phyloP scores from a whole-genome alignment of 306 rosid genomes.

The Vigna trinervia region DNA sequence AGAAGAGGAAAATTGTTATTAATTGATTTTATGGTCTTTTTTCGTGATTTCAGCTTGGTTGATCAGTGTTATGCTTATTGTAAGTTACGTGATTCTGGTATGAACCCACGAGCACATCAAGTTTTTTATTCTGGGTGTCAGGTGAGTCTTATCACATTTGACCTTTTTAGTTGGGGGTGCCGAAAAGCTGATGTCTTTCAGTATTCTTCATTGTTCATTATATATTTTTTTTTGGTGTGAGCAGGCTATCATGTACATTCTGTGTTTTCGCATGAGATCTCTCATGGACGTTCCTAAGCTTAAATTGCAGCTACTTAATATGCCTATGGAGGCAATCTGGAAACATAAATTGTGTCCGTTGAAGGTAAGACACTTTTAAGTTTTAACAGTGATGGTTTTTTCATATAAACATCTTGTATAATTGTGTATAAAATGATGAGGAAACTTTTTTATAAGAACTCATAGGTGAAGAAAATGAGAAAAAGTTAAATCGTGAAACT shows the following conservation, averaged over 20 bases:
- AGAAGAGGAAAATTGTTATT: neutral
- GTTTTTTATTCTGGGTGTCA: constrained; percentile 89
- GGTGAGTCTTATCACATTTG: constrained; percentile 51
- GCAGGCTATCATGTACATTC: constrained; percentile 83
- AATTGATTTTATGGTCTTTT: constrained; percentile 29
- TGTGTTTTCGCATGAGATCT: constrained; percentile 85
- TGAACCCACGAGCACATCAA: constrained; percentile 71
- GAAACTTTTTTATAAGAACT: too few relatives aligned
- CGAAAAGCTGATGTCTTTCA: neutral
- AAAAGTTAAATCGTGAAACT: too few relatives aligned
- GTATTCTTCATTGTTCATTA: constrained; percentile 10
- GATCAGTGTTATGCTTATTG: constrained; percentile 71
- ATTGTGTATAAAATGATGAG: neutral
- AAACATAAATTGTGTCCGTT: constrained; percentile 68
- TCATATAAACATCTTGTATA: neutral
- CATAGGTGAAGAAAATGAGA: too few relatives aligned
- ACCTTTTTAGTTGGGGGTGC: neutral
- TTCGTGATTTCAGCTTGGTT: constrained; percentile 68
- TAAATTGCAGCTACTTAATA: constrained; percentile 59
- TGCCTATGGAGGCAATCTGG: constrained; percentile 69
- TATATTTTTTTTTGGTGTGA: neutral
- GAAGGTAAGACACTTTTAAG: constrained; percentile 58
- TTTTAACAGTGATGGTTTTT: neutral
- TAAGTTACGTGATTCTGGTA: constrained; percentile 52
- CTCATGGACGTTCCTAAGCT: constrained; percentile 65